Conservation (phyloP, 371 early-diverging fungal species). For the Umbelopsis sp. region DNA sequence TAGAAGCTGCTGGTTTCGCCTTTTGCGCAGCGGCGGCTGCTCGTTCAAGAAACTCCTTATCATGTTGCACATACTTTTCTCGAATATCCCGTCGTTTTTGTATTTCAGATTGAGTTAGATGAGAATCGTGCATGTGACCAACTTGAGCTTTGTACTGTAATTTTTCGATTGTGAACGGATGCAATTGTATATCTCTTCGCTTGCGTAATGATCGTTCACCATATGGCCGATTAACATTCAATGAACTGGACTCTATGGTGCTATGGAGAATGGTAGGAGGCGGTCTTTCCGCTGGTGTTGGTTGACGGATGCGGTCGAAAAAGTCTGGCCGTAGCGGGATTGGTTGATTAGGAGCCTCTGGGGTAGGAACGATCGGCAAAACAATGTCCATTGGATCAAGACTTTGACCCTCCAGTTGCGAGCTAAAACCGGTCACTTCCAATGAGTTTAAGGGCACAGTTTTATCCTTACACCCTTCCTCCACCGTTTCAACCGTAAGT, state of each 20-base stretch:
- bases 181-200: slow-evolving; percentile 13
- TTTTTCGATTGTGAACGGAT: slow-evolving; percentile 14
- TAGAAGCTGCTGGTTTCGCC: neutral
- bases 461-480: no score
- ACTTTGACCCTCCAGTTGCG: neutral
- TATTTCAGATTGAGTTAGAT: neutral
- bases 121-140: slow-evolving; percentile 2
- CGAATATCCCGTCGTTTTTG: slow-evolving; percentile 6
- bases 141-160: slow-evolving; percentile 13
- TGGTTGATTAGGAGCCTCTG: neutral
- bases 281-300: neutral
- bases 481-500: no score
- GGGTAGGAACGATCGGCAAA: neutral
- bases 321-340: neutral
- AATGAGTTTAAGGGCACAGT: no score
- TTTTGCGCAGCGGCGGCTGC: neutral
- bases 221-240: neutral
- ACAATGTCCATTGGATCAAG: neutral
- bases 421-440: neutral
- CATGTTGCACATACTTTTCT: neutral
- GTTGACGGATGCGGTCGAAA: neutral
- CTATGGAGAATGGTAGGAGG: no score
- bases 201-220: neutral
- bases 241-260: neutral
- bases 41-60: neutral